Evolutionary conservation across 1,139 yeast genomes (phyloP).

Genomic region (Debaryomyces psychrophilus): DNA sequence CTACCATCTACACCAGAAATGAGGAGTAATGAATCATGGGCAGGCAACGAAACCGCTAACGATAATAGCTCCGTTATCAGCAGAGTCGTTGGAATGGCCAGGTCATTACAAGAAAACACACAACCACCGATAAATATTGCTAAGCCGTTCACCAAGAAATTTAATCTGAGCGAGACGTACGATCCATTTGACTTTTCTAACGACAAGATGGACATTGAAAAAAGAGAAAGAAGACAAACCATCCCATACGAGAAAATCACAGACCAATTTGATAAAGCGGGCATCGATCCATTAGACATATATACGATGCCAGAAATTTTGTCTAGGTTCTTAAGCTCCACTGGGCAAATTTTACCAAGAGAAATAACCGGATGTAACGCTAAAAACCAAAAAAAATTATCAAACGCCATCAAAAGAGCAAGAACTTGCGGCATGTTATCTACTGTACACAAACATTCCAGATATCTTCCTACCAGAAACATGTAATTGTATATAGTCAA

Average conservation of each 20-base stretch:
- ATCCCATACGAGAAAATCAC: conserved; percentile 19
- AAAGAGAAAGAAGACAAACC: conserved; percentile 23
- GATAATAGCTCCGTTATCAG: conserved; percentile 20
- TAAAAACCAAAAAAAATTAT: conserved; percentile 63
- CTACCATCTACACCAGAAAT: conserved; percentile 37
- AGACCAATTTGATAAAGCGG: conserved; percentile 55
- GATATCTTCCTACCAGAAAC: conserved; percentile 45
- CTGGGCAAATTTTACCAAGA: conserved; percentile 71
- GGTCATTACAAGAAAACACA: conserved; percentile 26
- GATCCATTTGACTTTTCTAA: conserved; percentile 78
- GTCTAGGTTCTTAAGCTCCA: conserved; percentile 57
- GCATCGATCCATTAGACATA: conserved; percentile 64
- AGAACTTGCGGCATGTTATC: conserved; percentile 70
- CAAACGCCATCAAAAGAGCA: conserved; percentile 70
- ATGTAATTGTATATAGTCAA: conserved; percentile 24
- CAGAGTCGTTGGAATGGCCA: conserved; percentile 32
- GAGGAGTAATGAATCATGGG: conserved; percentile 36
- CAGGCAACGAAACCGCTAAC: conserved; percentile 19
- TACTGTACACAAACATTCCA: conserved; percentile 58
- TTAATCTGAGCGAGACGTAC: conserved; percentile 51
- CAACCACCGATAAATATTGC: conserved; percentile 30
- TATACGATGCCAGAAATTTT: conserved; percentile 68
- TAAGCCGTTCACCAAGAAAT: conserved; percentile 38
- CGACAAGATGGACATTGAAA: conserved; percentile 50
- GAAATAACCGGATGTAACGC: conserved; percentile 66